Conservation (phyloP, 306 rosid species). For the Lupinus albus region DNA sequence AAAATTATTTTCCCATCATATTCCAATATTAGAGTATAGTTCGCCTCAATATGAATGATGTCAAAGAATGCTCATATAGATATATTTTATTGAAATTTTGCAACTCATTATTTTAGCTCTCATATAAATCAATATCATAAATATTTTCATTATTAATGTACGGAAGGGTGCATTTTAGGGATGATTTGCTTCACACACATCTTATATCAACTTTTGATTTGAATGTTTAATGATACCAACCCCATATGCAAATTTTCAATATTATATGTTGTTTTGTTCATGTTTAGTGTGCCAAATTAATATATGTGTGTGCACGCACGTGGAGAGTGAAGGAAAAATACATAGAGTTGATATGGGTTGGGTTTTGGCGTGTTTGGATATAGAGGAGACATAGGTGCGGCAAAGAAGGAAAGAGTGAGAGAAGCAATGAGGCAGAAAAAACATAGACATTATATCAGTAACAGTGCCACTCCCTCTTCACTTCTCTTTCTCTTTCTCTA, state of each 20-base stretch:
- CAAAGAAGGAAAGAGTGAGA: conserved; percentile 60
- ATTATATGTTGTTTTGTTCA: neutral
- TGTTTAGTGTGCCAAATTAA: neutral
- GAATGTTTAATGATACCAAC: too few species aligned
- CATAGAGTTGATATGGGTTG: conserved; percentile 30
- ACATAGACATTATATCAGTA: conserved; percentile 52
- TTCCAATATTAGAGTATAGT: too few species aligned
- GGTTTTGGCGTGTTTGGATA: conserved; percentile 57
- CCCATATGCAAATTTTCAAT: too few species aligned
- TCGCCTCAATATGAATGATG: too few species aligned
- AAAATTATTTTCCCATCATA: too few species aligned
- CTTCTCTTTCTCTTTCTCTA: conserved; percentile 3
- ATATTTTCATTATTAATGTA: neutral
- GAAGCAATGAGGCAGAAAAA: conserved; percentile 34
- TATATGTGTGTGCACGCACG: conserved; percentile 34
- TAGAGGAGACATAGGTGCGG: conserved; percentile 71
- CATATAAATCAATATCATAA: neutral
- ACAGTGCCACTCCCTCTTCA: conserved; percentile 29
- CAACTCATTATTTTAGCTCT: too few species aligned
- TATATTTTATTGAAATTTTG: too few species aligned
- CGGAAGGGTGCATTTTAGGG: too few species aligned
- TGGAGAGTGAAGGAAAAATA: neutral
- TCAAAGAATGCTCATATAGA: too few species aligned
- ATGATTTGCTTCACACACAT: too few species aligned
- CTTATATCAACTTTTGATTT: neutral